Base-by-base conservation (phyloP, 2,329 filamentous ascomycete genomes). In the Sclerotiophoma versabilis region DNA sequence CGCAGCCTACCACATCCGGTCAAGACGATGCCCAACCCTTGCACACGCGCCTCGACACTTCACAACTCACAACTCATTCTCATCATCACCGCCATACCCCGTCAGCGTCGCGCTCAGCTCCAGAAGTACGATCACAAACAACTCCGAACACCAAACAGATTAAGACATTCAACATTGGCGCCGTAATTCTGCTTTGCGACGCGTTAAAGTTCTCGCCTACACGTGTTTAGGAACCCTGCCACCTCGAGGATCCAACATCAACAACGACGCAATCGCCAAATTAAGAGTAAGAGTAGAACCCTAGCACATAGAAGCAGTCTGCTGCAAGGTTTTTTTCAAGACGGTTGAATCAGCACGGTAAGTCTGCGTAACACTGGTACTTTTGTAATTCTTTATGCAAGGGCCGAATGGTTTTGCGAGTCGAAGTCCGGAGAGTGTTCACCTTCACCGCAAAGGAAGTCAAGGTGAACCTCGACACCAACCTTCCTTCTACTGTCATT, bases 221-320 rank as follows among this genome's bases (percentile, higher is more conserved):
- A 65, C 66, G 66, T 66, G 66, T 71, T 64, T 66, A 55, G 59
- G 29, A 49, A 41, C 42, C 60, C 54, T 50, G 50, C 51, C 49
- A 53, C 56, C 51, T 53, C 25, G 22, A 42, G 52, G 45, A 45
- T 36, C 48, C 54, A 30, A 36, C 54, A 48, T 55, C 52, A 49
- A 55, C 60, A 59, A 46, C 45, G 41, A 27, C 54, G 33, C 43
- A 51, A 55, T 29, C 42, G 57, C 57, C 44, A 55, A 57, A 49
- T 39, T 37, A 47, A 43, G 8, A 43, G 10, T 20, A 47, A 12
- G 15, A 27, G 10, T 10, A 45, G 17, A 43, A 10, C n/a, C n/a
- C n/a, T n/a, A n/a, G n/a, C n/a, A n/a, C 3, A 10, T n/a, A 3
- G 10, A 7, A 22, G 17, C 6, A 17, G 29, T 14, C n/a, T n/a